Conservation (phyloP, 2,329 filamentous ascomycete genomes). For the Dothideomycetes sp. region DNA sequence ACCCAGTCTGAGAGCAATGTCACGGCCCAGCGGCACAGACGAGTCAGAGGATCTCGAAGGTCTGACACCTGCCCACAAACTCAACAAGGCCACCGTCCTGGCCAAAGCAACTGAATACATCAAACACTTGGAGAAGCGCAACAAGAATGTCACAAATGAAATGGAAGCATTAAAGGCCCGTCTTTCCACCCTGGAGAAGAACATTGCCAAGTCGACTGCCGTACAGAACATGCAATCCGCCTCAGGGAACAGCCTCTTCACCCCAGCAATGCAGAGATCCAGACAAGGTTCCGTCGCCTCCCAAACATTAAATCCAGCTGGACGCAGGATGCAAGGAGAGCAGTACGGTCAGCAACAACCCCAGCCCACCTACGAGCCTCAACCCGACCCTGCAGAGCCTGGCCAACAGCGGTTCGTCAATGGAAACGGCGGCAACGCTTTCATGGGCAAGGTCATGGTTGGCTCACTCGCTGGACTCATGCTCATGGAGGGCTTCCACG, state of each 20-base stretch:
- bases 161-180: constrained; percentile 68
- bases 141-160: constrained; percentile 70
- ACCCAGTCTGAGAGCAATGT: constrained; percentile 76
- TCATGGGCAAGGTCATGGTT: constrained; percentile 73
- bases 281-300: constrained; percentile 6
- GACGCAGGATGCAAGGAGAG: constrained; percentile 13
- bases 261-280: constrained; percentile 18
- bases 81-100: constrained; percentile 95
- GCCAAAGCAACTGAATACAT: constrained; percentile 97
- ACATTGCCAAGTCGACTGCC: constrained; percentile 39
- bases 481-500: constrained; percentile 72
- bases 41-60: constrained; percentile 63
- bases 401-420: constrained; percentile 24
- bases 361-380: constrained; percentile 20
- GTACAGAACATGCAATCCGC: constrained; percentile 1
- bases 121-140: constrained; percentile 81
- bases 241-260: background rate
- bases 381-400: constrained; percentile 20
- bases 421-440: constrained; percentile 32
- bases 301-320: background rate
- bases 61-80: constrained; percentile 72
- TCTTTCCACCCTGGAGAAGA: constrained; percentile 53
- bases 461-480: constrained; percentile 86
- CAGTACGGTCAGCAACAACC: constrained; percentile 23
- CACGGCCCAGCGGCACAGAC: constrained; percentile 48